Evolutionary conservation across 2,329 filamentous ascomycete genomes (phyloP).

Genomic region (Aspergillus aculeatinus): DNA sequence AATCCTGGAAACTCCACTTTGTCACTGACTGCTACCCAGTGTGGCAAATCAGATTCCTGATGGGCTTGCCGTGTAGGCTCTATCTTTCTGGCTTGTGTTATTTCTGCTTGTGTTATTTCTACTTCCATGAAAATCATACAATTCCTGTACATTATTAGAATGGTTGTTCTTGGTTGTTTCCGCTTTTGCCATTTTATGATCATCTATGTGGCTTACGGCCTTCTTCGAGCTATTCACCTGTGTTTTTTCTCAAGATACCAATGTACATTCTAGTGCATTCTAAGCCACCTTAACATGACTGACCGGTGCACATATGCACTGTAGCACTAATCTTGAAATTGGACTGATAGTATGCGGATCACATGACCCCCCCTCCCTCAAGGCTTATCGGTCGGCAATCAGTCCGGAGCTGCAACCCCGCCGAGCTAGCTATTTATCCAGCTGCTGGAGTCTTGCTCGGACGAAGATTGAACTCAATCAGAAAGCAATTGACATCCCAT

Average conservation of each 20-base stretch:
- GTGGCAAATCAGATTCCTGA: background rate
- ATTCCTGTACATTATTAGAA: constrained; percentile 30
- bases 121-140: constrained; percentile 8
- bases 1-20: background rate
- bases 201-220: background rate
- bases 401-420: background rate
- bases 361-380: constrained; percentile 3
- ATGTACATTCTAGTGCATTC: background rate
- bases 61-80: background rate
- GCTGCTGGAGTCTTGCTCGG: background rate
- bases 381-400: background rate
- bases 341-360: background rate
- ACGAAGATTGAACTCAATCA: background rate
- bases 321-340: no score
- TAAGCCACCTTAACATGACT: background rate
- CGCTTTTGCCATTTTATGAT: background rate
- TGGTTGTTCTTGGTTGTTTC: constrained; percentile 8
- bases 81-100: background rate
- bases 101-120: background rate
- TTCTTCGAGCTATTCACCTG: background rate
- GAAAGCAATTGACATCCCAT: background rate
- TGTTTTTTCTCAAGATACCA: background rate
- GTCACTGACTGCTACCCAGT: background rate
- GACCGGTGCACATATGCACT: no score
- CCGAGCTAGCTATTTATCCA: no score